Evolutionary conservation across 768 basidiomycete species (phyloP).

Genomic region (Collybia sordida): DNA sequence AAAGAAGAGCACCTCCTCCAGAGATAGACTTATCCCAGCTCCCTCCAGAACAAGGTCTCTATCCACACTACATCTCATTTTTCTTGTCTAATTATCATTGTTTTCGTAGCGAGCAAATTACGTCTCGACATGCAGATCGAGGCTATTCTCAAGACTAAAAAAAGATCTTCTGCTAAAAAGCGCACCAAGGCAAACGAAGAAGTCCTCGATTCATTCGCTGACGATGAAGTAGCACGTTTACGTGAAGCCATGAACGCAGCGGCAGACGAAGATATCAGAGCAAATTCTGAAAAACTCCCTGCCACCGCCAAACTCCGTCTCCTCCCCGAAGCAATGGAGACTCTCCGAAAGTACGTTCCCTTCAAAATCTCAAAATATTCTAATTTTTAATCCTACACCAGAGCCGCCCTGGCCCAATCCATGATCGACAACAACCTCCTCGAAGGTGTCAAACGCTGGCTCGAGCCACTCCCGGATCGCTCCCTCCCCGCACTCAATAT

Average conservation of each 20-base stretch:
- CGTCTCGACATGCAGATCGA: constrained; percentile 84
- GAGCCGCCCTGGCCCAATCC: constrained; percentile 82
- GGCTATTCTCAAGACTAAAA: constrained; percentile 82
- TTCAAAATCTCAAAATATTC: constrained; percentile 4
- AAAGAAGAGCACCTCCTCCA: constrained; percentile 52
- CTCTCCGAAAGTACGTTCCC: constrained; percentile 82
- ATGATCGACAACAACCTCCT: constrained; percentile 95
- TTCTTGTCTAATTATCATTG: constrained; percentile 1
- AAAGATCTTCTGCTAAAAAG: constrained; percentile 64
- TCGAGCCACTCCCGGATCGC: constrained; percentile 91
- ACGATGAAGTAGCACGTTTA: constrained; percentile 89
- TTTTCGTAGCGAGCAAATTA: constrained; percentile 62
- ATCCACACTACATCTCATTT: background rate
- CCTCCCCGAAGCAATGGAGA: constrained; percentile 88
- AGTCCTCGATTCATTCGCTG: constrained; percentile 81
- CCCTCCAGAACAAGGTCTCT: constrained; percentile 75
- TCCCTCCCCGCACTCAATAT: constrained; percentile 96
- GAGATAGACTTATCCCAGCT: constrained; percentile 69
- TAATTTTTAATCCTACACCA: constrained; percentile 26
- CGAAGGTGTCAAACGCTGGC: constrained; percentile 85
- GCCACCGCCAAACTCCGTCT: constrained; percentile 83
- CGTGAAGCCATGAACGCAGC: constrained; percentile 86
- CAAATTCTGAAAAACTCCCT: constrained; percentile 78
- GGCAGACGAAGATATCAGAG: constrained; percentile 78
- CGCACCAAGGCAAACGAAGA: constrained; percentile 72